phyloP scores from a whole-genome alignment of 371 early-diverging fungal genomes.

The Rhizopus stolonifer region DNA sequence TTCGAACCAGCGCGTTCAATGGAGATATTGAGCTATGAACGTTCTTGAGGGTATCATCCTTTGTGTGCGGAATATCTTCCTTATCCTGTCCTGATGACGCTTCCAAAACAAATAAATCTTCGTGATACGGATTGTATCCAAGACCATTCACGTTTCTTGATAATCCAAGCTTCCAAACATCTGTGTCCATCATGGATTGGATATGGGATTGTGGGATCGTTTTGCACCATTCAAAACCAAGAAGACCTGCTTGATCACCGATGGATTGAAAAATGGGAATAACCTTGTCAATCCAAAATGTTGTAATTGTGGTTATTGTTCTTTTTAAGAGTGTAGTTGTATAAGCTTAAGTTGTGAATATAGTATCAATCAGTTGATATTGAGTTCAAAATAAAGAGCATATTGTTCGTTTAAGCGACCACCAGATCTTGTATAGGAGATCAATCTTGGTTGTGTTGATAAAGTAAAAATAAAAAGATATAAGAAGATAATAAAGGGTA shows the following conservation, averaged over 20 bases:
- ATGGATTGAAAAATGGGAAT: constrained; percentile 6
- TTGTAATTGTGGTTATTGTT: too few relatives aligned
- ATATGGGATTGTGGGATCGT: not conserved
- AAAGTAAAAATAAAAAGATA: too few relatives aligned
- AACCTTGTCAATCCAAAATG: constrained; percentile 5
- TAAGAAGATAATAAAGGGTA: too few relatives aligned
- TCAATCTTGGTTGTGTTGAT: too few relatives aligned
- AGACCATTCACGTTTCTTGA: constrained; percentile 8
- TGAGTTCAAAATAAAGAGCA: too few relatives aligned
- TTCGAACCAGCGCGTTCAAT: not conserved
- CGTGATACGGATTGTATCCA: not conserved
- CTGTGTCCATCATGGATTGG: constrained; percentile 22
- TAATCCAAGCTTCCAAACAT: constrained; percentile 46
- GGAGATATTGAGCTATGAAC: constrained; percentile 2
- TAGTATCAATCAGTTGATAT: too few relatives aligned
- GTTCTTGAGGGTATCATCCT: constrained; percentile 8
- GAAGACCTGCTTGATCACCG: constrained; percentile 8
- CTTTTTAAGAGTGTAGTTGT: too few relatives aligned
- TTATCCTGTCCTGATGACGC: not conserved
- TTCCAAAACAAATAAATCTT: not conserved
- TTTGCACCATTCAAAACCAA: constrained; percentile 11
- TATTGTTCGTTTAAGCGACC: too few relatives aligned
- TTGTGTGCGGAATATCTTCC: not conserved
- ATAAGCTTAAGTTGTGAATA: too few relatives aligned
- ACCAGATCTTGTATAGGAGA: too few relatives aligned